phyloP scores from a whole-genome alignment of 805 yeast species.

The Candida xiaguanensis region DNA sequence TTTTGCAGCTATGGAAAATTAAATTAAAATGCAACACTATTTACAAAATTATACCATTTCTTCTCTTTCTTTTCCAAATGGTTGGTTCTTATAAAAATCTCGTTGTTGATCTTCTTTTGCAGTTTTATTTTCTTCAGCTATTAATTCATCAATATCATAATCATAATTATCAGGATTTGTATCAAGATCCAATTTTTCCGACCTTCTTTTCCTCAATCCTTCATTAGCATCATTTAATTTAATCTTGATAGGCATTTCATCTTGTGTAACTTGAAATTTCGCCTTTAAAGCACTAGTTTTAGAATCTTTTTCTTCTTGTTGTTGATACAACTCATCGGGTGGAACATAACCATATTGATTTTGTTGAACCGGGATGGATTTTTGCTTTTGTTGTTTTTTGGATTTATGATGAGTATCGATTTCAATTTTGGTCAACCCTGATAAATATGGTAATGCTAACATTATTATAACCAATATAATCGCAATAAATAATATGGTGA shows the following conservation, averaged over 20 bases:
- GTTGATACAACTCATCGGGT: slow-evolving; percentile 31
- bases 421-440: slow-evolving; percentile 47
- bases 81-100: slow-evolving; percentile 18
- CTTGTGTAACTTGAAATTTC: slow-evolving; percentile 28
- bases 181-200: slow-evolving; percentile 33
- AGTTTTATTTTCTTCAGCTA: slow-evolving; percentile 29
- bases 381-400: slow-evolving; percentile 5
- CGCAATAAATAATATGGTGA: slow-evolving; percentile 37
- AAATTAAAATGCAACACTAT: slow-evolving; percentile 1
- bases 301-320: slow-evolving; percentile 10
- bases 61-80: slow-evolving; percentile 21
- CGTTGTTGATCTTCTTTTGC: slow-evolving; percentile 17
- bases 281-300: slow-evolving; percentile 23
- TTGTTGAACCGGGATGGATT: neutral
- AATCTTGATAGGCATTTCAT: slow-evolving; percentile 35
- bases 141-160: slow-evolving; percentile 42
- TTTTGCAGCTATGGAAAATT: slow-evolving; percentile 2
- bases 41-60: slow-evolving; percentile 18
- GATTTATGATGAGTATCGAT: slow-evolving; percentile 20
- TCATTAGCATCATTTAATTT: slow-evolving; percentile 20
- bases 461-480: slow-evolving; percentile 38
- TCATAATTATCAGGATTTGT: slow-evolving; percentile 39
- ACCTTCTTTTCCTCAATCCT: slow-evolving; percentile 24
- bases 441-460: slow-evolving; percentile 44
- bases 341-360: slow-evolving; percentile 34